These are phyloP conservation scores for Turnera subulata DNA, from an alignment of 345 rosid species.

Conservation along the genomic window DNA sequence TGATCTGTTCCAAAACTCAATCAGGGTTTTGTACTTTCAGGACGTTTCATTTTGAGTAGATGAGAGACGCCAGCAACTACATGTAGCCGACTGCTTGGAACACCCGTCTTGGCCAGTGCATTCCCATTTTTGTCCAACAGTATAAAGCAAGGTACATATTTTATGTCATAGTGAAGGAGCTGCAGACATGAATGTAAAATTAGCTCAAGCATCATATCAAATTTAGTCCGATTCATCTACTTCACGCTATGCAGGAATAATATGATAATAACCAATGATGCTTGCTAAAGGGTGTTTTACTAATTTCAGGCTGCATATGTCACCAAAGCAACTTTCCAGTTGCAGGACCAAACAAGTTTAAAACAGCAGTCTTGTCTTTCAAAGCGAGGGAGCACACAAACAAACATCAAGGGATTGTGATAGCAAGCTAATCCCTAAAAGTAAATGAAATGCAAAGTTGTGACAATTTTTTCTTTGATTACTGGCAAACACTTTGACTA, in stretches of 20 bases:
- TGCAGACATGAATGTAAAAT: slow-evolving; percentile 23
- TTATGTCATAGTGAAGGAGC: slow-evolving; percentile 88
- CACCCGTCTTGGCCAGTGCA: slow-evolving; percentile 80
- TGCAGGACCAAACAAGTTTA: too few species aligned
- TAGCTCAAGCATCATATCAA: neutral
- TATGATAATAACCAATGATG: too few species aligned
- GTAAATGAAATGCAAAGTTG: neutral
- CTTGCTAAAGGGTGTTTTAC: too few species aligned
- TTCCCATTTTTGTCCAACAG: slow-evolving; percentile 76
- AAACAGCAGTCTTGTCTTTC: too few species aligned
- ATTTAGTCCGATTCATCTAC: neutral
- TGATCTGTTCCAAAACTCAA: neutral
- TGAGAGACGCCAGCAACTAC: slow-evolving; percentile 87
- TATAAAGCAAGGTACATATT: slow-evolving; percentile 89
- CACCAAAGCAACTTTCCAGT: too few species aligned
- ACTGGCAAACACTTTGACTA: too few species aligned
- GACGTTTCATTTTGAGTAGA: slow-evolving; percentile 73
- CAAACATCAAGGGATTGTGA: neutral
- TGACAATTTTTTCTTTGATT: neutral
- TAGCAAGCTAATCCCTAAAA: neutral
- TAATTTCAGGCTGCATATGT: too few species aligned
- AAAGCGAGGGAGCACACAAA: too few species aligned
- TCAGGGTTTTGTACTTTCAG: slow-evolving; percentile 7
- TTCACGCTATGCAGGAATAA: neutral
- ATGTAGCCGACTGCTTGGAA: slow-evolving; percentile 80